A percentile compares a stretch with the other conserved stretches of the same genome.
Conservation (phyloP, 345 rosid genomes). For the Tarenaya hassleriana region DNA sequence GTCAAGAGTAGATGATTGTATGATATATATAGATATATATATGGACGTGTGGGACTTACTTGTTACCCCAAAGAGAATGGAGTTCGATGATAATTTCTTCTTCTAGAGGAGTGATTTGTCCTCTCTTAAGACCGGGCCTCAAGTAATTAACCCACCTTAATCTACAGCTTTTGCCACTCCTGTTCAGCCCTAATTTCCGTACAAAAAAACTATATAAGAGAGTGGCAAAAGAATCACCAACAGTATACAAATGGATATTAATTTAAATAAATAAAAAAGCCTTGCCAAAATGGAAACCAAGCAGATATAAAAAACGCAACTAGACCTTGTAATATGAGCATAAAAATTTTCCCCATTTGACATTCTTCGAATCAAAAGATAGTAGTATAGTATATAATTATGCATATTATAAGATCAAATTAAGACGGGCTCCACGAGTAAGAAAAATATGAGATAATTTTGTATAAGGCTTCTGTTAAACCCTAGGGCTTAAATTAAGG, state of each 20-base stretch:
- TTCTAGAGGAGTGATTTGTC: conserved; percentile 70
- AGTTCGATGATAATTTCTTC: conserved; percentile 62
- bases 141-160: conserved; percentile 82
- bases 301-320: too few relatives aligned
- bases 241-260: neutral
- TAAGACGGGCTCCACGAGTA: neutral
- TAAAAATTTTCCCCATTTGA: too few relatives aligned
- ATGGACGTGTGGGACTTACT: conserved; percentile 30
- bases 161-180: conserved; percentile 82
- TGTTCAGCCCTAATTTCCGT: conserved; percentile 44
- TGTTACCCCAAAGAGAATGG: conserved; percentile 79
- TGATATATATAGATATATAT: neutral
- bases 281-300: too few relatives aligned
- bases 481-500: too few relatives aligned
- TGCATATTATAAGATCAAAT: neutral
- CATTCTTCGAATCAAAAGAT: neutral
- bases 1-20: too few relatives aligned
- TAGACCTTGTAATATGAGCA: too few relatives aligned
- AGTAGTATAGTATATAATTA: neutral
- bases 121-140: conserved; percentile 83
- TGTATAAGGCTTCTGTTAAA: too few relatives aligned
- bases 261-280: neutral
- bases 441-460: too few relatives aligned
- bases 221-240: neutral
- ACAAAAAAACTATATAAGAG: neutral